Evolutionary conservation across 495 filamentous ascomycete genomes (phyloP), one percentile per base, ranked within the genome.

Genomic region (Hypoxylon intermedium): DNA sequence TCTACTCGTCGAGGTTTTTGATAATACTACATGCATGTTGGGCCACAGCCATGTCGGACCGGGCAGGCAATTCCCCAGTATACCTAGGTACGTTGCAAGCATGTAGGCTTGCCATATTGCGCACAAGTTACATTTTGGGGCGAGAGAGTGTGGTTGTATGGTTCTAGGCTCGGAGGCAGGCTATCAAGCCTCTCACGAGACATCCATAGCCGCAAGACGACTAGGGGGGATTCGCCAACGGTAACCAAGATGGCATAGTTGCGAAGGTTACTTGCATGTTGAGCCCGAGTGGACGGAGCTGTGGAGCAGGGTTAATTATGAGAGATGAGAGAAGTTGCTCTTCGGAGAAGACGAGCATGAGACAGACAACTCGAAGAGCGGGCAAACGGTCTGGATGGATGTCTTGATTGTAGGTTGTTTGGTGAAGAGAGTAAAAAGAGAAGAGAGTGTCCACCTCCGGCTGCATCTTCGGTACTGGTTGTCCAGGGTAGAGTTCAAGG

Each of bases 121-220:
- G 53, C 41, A 16, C 9, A 24, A 49, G 53, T 58, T 53, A 50
- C 60, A 64, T 58, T 58, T 53, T 64, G 53, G 53, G 41, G 60
- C 15, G 18, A 51, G 34, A 11, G 41, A 19, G 42, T 47, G 41
- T 5, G 19, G 6, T 15, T 11, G 40, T 58, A 47, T 41, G 12
- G 60, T 53, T 43, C 50, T 47, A 31, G 36, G 28, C 42, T 53
- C 54, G 49, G 49, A 51, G 54, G 48, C 21, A 58, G 37, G 49
- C n/a, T 11, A 53, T 18, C 13, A 33, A 42, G 42, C 42, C 15
- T 44, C 24, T 36, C 21, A 50, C 51, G 33, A 56, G 47, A n/a
- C n/a, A n/a, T n/a, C 40, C 51, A 37, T 42, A 34, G 11, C 23
- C 37, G 23, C 16, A 13, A 49, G 16, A 37, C 26, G 60, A 64